Conservation (phyloP, 2,329 filamentous ascomycete genomes). For the Phialophora tarda region DNA sequence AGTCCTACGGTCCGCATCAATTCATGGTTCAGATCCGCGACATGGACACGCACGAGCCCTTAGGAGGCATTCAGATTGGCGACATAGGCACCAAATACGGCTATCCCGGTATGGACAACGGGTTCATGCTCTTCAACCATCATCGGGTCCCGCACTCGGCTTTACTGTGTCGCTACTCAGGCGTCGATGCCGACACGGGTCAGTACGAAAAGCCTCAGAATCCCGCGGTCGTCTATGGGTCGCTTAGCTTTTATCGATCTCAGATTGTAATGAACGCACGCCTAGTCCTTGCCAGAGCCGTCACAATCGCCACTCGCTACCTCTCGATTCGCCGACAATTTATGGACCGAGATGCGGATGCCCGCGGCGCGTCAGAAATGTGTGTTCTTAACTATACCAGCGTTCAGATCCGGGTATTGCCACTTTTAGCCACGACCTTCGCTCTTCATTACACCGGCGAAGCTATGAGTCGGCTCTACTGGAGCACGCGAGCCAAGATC, state of each 20-base stretch:
- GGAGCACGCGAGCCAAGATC: slow-evolving; percentile 73
- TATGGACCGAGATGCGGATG: slow-evolving; percentile 70
- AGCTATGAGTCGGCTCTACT: slow-evolving; percentile 74
- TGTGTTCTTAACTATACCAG: slow-evolving; percentile 80
- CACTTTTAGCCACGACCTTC: slow-evolving; percentile 73
- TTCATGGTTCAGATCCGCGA: slow-evolving; percentile 77
- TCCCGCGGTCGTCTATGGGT: slow-evolving; percentile 74
- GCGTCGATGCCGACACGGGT: slow-evolving; percentile 69
- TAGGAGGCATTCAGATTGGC: slow-evolving; percentile 73
- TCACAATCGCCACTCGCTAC: slow-evolving; percentile 77
- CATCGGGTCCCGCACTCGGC: slow-evolving; percentile 76
- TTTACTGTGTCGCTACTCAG: slow-evolving; percentile 60
- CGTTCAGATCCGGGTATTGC: slow-evolving; percentile 74
- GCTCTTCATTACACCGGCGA: slow-evolving; percentile 78
- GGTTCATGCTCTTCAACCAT: slow-evolving; percentile 76
- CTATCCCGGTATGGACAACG: slow-evolving; percentile 77
- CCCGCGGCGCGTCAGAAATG: slow-evolving; percentile 67
- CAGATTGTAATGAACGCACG: slow-evolving; percentile 76
- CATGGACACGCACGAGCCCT: slow-evolving; percentile 68
- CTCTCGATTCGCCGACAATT: slow-evolving; percentile 76
- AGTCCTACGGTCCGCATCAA: slow-evolving; percentile 73
- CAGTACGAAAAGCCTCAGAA: slow-evolving; percentile 70
- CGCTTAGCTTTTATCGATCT: slow-evolving; percentile 74
- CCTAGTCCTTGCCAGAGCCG: slow-evolving; percentile 72
- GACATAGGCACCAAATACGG: slow-evolving; percentile 82